These are phyloP conservation scores for Lecanicillium sp. DNA, from an alignment of 2,329 filamentous ascomycete species.

Conservation along the genomic window DNA sequence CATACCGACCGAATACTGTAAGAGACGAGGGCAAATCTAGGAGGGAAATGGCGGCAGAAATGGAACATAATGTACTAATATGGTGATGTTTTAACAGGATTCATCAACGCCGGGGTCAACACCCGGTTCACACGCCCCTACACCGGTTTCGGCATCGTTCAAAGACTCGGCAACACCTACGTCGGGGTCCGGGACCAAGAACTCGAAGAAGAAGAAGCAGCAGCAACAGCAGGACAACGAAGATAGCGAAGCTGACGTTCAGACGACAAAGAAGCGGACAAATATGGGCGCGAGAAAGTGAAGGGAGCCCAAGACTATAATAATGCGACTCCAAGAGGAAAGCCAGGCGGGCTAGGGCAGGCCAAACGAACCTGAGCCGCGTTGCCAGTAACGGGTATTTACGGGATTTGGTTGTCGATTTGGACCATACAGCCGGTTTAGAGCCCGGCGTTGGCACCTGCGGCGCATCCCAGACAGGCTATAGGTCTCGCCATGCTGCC, in stretches of 20 bases:
- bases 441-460: too few relatives aligned
- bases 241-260: constrained; percentile 53
- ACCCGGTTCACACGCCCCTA: constrained; percentile 41
- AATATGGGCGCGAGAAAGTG: constrained; percentile 51
- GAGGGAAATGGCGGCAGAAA: constrained; percentile 21
- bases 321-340: background rate
- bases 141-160: constrained; percentile 48
- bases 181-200: constrained; percentile 38
- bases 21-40: constrained; percentile 5
- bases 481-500: too few relatives aligned
- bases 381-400: too few relatives aligned
- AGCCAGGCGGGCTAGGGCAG: background rate
- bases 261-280: constrained; percentile 46
- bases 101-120: constrained; percentile 38
- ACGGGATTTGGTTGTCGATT: too few relatives aligned
- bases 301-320: constrained; percentile 1
- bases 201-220: constrained; percentile 42
- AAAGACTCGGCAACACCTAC: constrained; percentile 49
- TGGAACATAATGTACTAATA: constrained; percentile 3
- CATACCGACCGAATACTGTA: constrained; percentile 42
- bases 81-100: constrained; percentile 22
- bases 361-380: too few relatives aligned
- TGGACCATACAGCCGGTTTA: too few relatives aligned
- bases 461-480: too few relatives aligned
- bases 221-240: constrained; percentile 24